Percentiles rank a stretch among this genome's conserved stretches.
Evolutionary conservation across 129 eudicot genomes (phyloP).

Genomic region (Scalesia atractyloides): DNA sequence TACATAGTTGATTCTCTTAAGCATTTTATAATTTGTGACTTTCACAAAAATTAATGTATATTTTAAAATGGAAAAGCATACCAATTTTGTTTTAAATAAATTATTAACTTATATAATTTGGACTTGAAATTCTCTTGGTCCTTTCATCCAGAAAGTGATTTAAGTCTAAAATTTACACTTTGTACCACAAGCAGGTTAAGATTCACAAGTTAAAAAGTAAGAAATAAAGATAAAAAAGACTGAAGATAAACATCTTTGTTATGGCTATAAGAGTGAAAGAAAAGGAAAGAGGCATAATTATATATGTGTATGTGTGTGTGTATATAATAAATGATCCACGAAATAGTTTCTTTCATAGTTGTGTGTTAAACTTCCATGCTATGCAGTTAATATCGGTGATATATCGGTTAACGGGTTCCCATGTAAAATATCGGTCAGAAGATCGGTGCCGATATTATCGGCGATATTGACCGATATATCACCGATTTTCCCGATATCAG

Average conservation of each 20-base stretch:
- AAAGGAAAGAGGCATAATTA: background rate
- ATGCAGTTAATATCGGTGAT: too few species aligned
- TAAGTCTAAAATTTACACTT: background rate
- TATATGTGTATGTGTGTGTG: background rate
- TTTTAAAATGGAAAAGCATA: background rate
- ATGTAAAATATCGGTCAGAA: too few species aligned
- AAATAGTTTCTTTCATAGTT: background rate
- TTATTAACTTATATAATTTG: background rate
- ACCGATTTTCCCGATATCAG: too few species aligned
- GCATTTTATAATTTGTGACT: background rate
- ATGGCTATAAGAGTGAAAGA: slow-evolving; percentile 1
- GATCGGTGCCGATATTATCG: too few species aligned
- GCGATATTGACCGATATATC: too few species aligned
- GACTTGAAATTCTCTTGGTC: background rate
- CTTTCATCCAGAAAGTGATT: background rate
- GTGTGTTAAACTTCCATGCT: background rate
- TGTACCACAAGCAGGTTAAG: slow-evolving; percentile 5
- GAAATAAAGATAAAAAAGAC: slow-evolving; percentile 2
- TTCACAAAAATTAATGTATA: background rate
- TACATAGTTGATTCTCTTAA: background rate
- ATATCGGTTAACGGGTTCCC: too few species aligned
- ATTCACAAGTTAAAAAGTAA: background rate
- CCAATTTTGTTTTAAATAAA: background rate
- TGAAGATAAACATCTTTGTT: background rate
- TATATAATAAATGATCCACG: slow-evolving; percentile 5